Conservation (phyloP, 768 basidiomycete species). For the Leucosporidium yakuticum region DNA sequence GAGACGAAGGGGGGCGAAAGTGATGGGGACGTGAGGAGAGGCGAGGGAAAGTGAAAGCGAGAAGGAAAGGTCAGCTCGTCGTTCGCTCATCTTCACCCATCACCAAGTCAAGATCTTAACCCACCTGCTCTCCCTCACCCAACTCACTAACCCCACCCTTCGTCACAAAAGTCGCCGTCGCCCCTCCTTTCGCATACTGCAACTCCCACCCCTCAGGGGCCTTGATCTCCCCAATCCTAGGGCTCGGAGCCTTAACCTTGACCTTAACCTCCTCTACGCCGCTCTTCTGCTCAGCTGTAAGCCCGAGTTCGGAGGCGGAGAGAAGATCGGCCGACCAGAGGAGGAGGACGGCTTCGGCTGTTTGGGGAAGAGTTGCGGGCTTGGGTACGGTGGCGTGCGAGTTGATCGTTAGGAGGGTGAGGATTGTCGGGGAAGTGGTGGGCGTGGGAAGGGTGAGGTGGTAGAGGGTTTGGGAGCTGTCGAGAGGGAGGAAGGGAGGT, state of each 20-base stretch:
- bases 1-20: no score
- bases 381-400: constrained; percentile 14
- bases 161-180: constrained; percentile 13
- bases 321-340: constrained; percentile 37
- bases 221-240: constrained; percentile 10
- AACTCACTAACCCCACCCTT: constrained; percentile 9
- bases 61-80: no score
- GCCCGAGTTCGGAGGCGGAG: constrained; percentile 2
- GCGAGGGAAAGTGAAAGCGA: no score
- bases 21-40: no score
- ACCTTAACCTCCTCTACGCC: constrained; percentile 27
- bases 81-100: no score
- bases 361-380: constrained; percentile 30
- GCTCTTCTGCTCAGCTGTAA: no score
- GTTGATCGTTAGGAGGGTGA: constrained; percentile 23
- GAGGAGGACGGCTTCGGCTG: constrained; percentile 31
- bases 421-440: neutral
- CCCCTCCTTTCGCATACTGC: constrained; percentile 13
- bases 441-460: constrained; percentile 11
- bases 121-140: constrained; percentile 12
- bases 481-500: neutral
- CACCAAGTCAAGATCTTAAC: neutral
- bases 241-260: constrained; percentile 32
- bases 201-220: constrained; percentile 7
- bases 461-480: constrained; percentile 23